Evolutionary conservation across 2,329 filamentous ascomycete genomes (phyloP), one percentile per base, ranked within the genome.

Genomic region (Hymenoscyphus fraxineus): DNA sequence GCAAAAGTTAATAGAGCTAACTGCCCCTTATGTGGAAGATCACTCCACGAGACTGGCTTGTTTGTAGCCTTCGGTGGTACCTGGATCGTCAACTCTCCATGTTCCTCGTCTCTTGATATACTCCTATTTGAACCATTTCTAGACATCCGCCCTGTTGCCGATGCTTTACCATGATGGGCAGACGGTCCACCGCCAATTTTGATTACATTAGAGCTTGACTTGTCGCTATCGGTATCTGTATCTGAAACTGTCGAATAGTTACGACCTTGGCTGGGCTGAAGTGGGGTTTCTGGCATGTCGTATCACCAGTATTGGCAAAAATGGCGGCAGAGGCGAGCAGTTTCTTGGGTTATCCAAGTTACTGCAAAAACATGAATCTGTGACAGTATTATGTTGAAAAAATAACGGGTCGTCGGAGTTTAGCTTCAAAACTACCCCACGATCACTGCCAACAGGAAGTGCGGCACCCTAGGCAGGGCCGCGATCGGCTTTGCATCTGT

Each of bases 21-120:
- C 77, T 96, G 93, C 57, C 86, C 82, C 75, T 93, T 96, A 62
- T 85, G 83, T 0, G 93, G 93, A 1, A 96, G 79, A n/a, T 89
- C 87, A 40, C 78, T 79, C 92, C 91, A 95, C 65, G 87, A 84
- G 27, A 90, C 83, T 0, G 81, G 65, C 63, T 73, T 68, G 58
- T 71, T 68, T 60, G 69, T 47, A 15, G 62, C 54, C 19, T 19
- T 66, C 55, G 63, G 58, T 2, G 67, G 66, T 10, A 51, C n/a
- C 13, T 51, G 3, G 7, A 51, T 22, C 3, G 44, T 51, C n/a
- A 51, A 51, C 5, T 22, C 44, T 51, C 44, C 44, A 51, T 12
- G 2, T 51, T 51, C 44, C 44, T 51, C 44, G 19, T 51, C 44
- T 51, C 44, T 27, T 22, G 44, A 51, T 7, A 9, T 51, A n/a